Evolutionary conservation across 2,329 filamentous ascomycete species (phyloP).

Genomic region (Colletotrichum trifolii): DNA sequence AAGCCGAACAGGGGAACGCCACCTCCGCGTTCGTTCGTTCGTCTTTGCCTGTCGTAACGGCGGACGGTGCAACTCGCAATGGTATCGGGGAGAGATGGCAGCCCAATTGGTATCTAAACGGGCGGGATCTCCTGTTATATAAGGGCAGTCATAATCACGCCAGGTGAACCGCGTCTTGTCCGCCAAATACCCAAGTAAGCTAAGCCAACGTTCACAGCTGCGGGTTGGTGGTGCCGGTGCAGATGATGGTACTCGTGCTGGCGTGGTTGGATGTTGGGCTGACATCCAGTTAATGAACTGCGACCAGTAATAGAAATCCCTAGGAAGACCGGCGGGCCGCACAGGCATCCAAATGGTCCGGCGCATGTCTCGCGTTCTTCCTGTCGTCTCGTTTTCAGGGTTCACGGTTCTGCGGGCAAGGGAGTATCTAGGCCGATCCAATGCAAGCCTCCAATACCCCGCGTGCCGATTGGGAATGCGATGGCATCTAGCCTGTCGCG

Average conservation of each 20-base stretch:
- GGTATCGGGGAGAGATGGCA: constrained; percentile 1
- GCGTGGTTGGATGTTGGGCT: constrained; percentile 31
- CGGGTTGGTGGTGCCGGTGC: no score
- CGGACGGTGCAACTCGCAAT: constrained; percentile 1
- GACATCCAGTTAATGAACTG: constrained; percentile 21
- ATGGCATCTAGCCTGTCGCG: neutral
- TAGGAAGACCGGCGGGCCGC: constrained; percentile 31
- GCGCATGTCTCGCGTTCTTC: constrained; percentile 33
- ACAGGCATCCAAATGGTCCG: constrained; percentile 34
- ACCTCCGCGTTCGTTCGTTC: constrained; percentile 16
- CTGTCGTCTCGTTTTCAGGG: constrained; percentile 36
- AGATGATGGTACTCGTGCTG: no score
- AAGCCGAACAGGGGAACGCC: constrained; percentile 16
- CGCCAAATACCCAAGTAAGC: no score
- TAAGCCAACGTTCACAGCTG: no score
- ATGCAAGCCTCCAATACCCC: constrained; percentile 36
- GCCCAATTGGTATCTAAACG: neutral
- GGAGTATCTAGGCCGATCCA: constrained; percentile 33
- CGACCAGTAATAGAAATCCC: constrained; percentile 33
- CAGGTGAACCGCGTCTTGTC: neutral
- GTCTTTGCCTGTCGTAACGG: constrained; percentile 8
- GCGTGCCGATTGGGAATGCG: constrained; percentile 35
- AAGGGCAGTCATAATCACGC: constrained; percentile 15
- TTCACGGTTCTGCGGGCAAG: constrained; percentile 35
- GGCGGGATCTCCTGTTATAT: constrained; percentile 21